Evolutionary conservation across 2,329 filamentous ascomycete genomes (phyloP).

Genomic region (Sporothrix globosa): DNA sequence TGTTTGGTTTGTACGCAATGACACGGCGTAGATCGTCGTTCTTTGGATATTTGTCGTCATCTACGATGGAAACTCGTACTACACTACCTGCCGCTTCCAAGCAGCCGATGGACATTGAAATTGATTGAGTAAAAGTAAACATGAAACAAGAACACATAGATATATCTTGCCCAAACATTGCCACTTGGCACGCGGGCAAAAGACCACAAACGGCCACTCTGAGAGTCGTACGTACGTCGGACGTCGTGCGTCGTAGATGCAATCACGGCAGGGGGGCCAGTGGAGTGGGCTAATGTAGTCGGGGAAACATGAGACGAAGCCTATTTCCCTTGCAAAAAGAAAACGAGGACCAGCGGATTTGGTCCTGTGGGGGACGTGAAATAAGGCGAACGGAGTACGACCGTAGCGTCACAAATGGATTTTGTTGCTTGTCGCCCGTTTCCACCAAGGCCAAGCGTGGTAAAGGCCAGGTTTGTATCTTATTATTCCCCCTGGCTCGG

Average conservation of each 20-base stretch:
- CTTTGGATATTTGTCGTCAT: background rate
- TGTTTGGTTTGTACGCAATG: background rate
- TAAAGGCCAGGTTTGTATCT: too few species aligned
- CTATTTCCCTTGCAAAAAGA: background rate
- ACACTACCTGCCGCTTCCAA: background rate
- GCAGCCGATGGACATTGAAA: background rate
- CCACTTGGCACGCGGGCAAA: background rate
- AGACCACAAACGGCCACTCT: too few species aligned
- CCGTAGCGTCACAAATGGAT: background rate
- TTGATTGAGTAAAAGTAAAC: background rate
- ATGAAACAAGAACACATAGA: background rate
- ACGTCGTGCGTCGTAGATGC: background rate
- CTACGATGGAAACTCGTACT: background rate
- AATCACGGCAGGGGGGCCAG: slow-evolving; percentile 9
- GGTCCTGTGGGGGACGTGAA: background rate
- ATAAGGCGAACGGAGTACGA: background rate
- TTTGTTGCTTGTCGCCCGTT: background rate
- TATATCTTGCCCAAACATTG: background rate
- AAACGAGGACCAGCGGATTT: too few species aligned
- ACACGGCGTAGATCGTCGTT: background rate
- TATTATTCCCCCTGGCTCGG: background rate
- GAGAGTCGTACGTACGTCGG: too few species aligned
- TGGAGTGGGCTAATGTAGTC: background rate
- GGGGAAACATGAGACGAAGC: slow-evolving; percentile 16
- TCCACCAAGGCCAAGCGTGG: slow-evolving; percentile 10